A percentile compares a stretch with the other conserved stretches of the same genome.
phyloP scores from a whole-genome alignment of 2,329 filamentous ascomycete genomes.

The Claviceps digitariae region DNA sequence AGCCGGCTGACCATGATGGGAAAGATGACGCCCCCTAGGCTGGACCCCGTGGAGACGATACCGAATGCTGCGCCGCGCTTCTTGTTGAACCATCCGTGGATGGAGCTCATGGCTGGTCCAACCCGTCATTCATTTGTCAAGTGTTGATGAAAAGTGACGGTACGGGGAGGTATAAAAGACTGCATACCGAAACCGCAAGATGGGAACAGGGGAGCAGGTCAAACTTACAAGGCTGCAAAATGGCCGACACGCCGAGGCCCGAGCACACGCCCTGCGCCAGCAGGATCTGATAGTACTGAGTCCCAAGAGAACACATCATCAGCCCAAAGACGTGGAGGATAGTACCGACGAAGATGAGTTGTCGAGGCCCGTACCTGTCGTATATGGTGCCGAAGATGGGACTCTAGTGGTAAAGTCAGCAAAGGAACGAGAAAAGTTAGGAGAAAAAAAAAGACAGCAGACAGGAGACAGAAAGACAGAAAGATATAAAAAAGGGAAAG shows the following conservation, averaged over 20 bases:
- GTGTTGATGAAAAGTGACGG: neutral
- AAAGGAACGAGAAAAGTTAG: neutral
- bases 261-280: constrained; percentile 20
- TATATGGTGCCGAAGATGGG: constrained; percentile 45
- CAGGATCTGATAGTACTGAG: constrained; percentile 22
- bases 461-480: neutral
- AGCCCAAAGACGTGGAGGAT: constrained; percentile 41
- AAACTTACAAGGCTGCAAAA: constrained; percentile 13
- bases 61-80: constrained; percentile 14
- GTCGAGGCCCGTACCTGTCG: constrained; percentile 45
- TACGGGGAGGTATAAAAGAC: too few relatives aligned
- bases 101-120: constrained; percentile 9
- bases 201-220: neutral
- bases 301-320: constrained; percentile 41
- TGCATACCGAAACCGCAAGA: too few relatives aligned
- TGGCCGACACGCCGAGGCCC: constrained; percentile 15
- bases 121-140: neutral
- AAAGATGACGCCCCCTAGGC: constrained; percentile 20
- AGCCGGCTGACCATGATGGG: constrained; percentile 20
- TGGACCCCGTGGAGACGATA: constrained; percentile 14
- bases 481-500: neutral
- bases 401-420: constrained; percentile 16
- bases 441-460: neutral
- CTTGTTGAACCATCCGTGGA: constrained; percentile 14
- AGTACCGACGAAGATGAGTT: constrained; percentile 33